Base-by-base conservation (phyloP, 2,329 filamentous ascomycete species). In the Cryphonectria carpinicola region DNA sequence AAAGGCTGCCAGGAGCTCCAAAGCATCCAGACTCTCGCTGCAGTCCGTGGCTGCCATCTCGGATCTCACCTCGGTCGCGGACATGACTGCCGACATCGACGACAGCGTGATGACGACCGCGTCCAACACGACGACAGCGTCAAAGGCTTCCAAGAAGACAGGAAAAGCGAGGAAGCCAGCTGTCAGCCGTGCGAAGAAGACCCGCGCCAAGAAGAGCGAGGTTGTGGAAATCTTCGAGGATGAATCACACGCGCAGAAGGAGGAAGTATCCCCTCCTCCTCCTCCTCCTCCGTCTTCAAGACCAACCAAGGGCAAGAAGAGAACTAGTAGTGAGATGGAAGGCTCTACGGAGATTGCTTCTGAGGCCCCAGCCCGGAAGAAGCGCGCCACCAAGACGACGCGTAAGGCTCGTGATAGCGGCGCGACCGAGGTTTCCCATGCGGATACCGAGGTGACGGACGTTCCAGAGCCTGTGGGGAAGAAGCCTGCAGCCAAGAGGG, bases 11-110 rank as follows among this genome's bases (percentile, higher is more conserved):
- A 82, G 86, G 73, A 80, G 85, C 61, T 96, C 93, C 32, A 95
- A 94, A 78, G 85, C 86, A 11, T 93, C 92, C 4, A 88, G 93
- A 46, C 78, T 88, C 19, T 92, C 90, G 1, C 81, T 83, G 6
- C 88, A 90, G 73, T 91, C 89, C 1, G 80, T 84, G 10, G 81
- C 87, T 1, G 76, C 79, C 1, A 77, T 82, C 2, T 88, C 87
- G 0, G 88, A 90, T 60, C 77, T 80, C 8, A 80, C 82, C 17
- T 87, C 86, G 0, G 62, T 85, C 3, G 80, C 82, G 32, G 87
- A 89, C 28, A 78, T 84, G 52, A 80, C 84, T 2, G 82, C 81
- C 54, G 84, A 86, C 60, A 79, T 83, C 54, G 89, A 89, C 65
- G 89, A 90, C 68, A 91, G 87, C 71, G 79, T 89, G 56, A 77